Conservation (phyloP, 2,329 filamentous ascomycete species). For the Apiospora arundinis region DNA sequence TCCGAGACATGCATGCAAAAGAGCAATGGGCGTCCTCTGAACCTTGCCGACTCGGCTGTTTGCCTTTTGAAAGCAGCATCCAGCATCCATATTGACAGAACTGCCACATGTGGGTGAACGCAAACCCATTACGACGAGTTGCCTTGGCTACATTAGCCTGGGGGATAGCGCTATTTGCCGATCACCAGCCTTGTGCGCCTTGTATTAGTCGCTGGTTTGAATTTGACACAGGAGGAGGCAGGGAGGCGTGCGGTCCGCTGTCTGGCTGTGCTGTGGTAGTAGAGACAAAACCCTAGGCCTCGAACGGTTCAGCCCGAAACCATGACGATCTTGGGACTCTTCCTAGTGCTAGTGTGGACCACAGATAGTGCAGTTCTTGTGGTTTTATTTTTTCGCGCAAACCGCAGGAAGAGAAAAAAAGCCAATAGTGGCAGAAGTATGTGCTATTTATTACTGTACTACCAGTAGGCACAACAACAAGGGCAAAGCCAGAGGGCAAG, state of each 20-base stretch:
- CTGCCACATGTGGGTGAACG: neutral
- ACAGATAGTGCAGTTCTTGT: neutral
- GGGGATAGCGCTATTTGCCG: neutral
- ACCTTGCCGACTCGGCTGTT: constrained; percentile 6
- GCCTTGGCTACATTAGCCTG: constrained; percentile 15
- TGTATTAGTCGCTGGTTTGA: neutral
- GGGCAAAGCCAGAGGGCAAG: constrained; percentile 3
- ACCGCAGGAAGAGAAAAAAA: neutral
- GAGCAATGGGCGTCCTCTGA: constrained; percentile 2
- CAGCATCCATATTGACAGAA: neutral
- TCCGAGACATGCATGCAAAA: constrained; percentile 8
- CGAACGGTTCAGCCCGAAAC: constrained; percentile 18
- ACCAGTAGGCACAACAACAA: neutral
- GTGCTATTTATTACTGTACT: neutral
- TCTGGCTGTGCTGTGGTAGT: constrained; percentile 9
- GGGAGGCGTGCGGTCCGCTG: constrained; percentile 13
- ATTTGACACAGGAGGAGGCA: constrained; percentile 8
- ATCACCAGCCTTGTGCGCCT: constrained; percentile 14
- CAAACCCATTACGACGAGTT: constrained; percentile 9
- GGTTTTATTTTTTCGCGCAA: neutral
- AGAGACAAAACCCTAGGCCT: constrained; percentile 2
- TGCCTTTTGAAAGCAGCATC: neutral
- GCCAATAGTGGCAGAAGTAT: neutral
- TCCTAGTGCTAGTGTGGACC: neutral
- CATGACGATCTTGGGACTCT: constrained; percentile 7